Conservation (phyloP, 75 land plant species). For the Pinus tabuliformis region DNA sequence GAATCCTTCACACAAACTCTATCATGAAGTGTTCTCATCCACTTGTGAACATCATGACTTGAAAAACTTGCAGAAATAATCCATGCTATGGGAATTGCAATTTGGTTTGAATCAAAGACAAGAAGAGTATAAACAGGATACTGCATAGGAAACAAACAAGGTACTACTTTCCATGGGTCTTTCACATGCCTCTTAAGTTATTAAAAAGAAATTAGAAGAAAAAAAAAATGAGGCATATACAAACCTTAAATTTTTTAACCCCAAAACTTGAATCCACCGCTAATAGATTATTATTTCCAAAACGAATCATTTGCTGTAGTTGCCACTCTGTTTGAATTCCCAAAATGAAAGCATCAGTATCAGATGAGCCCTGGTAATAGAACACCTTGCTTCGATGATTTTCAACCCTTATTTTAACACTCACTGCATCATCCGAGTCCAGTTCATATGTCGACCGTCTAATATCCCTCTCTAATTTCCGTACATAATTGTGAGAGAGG, state of each 20-base stretch:
- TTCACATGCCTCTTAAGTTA: background rate
- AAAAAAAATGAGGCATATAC: background rate
- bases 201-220: background rate
- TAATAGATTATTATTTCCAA: slow-evolving; percentile 58
- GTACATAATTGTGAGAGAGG: slow-evolving; percentile 56
- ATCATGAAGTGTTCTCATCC: slow-evolving; percentile 65
- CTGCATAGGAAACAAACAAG: slow-evolving; percentile 24
- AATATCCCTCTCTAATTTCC: slow-evolving; percentile 63
- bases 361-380: slow-evolving; percentile 60
- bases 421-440: slow-evolving; percentile 58
- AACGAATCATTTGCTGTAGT: slow-evolving; percentile 77
- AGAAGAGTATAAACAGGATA: slow-evolving; percentile 62
- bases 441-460: slow-evolving; percentile 60
- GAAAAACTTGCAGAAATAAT: slow-evolving; percentile 46
- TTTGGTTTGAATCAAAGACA: slow-evolving; percentile 67
- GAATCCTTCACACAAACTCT: slow-evolving; percentile 55
- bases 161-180: slow-evolving; percentile 5
- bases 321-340: slow-evolving; percentile 94
- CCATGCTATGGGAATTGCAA: slow-evolving; percentile 82
- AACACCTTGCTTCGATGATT: slow-evolving; percentile 50
- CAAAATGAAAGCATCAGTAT: slow-evolving; percentile 48
- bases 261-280: slow-evolving; percentile 74
- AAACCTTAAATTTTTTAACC: slow-evolving; percentile 57
- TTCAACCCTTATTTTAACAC: slow-evolving; percentile 57
- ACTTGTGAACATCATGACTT: slow-evolving; percentile 36